Conservation (phyloP, 148 eudicot genomes). For the Vaccinium corymbosum region DNA sequence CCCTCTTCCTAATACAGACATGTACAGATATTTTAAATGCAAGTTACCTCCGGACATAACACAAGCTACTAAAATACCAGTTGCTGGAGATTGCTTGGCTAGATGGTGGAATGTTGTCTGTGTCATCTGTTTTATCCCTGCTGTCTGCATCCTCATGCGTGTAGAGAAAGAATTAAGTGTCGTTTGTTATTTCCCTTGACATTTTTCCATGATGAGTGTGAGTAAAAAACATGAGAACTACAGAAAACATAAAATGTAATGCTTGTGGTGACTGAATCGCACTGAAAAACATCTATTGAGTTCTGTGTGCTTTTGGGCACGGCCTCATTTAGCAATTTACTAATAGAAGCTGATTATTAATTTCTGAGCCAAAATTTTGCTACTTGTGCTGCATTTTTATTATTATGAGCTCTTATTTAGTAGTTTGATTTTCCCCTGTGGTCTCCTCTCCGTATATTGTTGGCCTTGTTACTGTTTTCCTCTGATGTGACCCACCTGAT, state of each 20-base stretch:
- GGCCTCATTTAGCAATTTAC: neutral
- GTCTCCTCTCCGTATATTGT: neutral
- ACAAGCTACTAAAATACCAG: neutral
- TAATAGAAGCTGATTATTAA: too few relatives aligned
- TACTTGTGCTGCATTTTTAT: neutral
- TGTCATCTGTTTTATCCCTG: neutral
- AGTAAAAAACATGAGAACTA: neutral
- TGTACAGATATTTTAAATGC: neutral
- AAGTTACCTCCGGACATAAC: neutral
- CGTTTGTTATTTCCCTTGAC: neutral
- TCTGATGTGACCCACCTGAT: constrained; percentile 15
- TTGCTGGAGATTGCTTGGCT: neutral
- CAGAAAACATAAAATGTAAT: neutral
- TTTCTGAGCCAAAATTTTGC: too few relatives aligned
- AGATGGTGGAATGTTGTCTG: neutral
- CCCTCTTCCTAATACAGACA: neutral
- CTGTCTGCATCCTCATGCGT: neutral
- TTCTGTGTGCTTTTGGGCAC: neutral
- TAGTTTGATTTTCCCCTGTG: constrained; percentile 7
- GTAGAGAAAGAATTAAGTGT: neutral
- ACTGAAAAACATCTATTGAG: neutral
- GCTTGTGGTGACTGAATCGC: neutral
- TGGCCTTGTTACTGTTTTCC: neutral
- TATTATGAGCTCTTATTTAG: neutral
- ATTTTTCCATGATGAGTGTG: neutral